Evolutionary conservation across 2,329 filamentous ascomycete genomes (phyloP).

Genomic region (Pseudocercospora macadamiae): DNA sequence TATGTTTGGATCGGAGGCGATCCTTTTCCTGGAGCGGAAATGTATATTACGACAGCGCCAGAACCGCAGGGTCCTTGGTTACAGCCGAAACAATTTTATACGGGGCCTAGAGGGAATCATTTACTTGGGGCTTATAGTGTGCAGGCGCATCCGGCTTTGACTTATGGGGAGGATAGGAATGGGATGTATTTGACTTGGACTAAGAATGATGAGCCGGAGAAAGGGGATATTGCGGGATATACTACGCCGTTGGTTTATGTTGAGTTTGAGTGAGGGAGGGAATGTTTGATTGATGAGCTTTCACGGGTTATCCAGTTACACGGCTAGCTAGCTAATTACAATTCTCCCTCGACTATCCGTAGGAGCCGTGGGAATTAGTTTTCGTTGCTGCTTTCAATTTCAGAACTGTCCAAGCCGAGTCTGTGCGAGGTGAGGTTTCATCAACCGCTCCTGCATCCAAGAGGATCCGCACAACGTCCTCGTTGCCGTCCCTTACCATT

Average conservation of each 20-base stretch:
- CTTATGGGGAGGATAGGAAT: constrained; percentile 16
- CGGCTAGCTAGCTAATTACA: no score
- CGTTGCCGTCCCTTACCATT: no score
- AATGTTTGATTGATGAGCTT: no score
- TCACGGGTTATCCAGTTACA: no score
- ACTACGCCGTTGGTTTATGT: constrained; percentile 24
- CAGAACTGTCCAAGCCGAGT: no score
- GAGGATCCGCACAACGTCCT: no score
- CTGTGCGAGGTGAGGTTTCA: no score
- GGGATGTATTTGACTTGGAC: constrained; percentile 25
- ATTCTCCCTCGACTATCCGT: no score
- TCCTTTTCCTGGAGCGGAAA: constrained; percentile 22
- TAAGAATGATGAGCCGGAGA: constrained; percentile 19
- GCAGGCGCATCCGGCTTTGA: constrained; percentile 24
- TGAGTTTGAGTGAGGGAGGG: constrained; percentile 20
- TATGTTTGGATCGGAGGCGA: constrained; percentile 36
- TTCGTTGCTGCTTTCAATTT: no score
- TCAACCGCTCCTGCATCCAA: no score
- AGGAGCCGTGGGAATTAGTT: no score
- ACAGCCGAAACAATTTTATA: constrained; percentile 12
- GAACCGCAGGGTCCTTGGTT: constrained; percentile 34
- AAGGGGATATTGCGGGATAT: constrained; percentile 16
- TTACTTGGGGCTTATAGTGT: constrained; percentile 21
- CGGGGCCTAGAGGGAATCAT: constrained; percentile 20
- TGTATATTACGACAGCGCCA: constrained; percentile 31